Conservation (phyloP, 192 early-diverging fungal species). For the Coemansia sp. region DNA sequence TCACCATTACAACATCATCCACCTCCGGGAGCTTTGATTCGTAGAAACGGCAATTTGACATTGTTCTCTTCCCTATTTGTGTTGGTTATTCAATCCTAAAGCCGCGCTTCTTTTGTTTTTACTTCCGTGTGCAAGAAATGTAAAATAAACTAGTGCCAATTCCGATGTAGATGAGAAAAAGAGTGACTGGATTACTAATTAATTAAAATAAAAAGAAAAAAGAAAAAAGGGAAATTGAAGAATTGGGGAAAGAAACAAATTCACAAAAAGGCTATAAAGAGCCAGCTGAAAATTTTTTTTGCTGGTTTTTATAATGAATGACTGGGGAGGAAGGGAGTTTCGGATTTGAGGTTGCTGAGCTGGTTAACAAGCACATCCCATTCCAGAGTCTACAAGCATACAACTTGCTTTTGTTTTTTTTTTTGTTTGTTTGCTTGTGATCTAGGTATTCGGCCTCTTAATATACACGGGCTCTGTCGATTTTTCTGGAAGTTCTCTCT, state of each 20-base stretch:
- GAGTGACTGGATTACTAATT: background rate
- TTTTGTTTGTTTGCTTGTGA: too few species aligned
- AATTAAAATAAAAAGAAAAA: background rate
- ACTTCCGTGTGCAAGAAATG: background rate
- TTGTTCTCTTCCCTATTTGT: slow-evolving; percentile 6
- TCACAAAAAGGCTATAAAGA: background rate
- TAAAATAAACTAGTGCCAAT: slow-evolving; percentile 1
- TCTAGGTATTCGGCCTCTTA: too few species aligned
- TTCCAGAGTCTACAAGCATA: too few species aligned
- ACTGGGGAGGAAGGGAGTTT: background rate
- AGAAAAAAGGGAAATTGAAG: background rate
- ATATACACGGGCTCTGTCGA: too few species aligned
- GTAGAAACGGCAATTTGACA: slow-evolving; percentile 83
- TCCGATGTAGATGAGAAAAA: background rate
- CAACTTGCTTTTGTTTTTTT: too few species aligned
- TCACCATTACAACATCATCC: slow-evolving; percentile 96
- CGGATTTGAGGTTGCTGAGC: too few species aligned
- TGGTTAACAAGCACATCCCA: too few species aligned
- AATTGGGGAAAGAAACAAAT: background rate
- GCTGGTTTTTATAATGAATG: background rate
- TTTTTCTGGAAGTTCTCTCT: too few species aligned
- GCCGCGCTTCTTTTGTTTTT: background rate
- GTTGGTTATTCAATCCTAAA: background rate
- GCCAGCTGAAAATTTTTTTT: slow-evolving; percentile 1
- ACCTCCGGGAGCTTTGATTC: slow-evolving; percentile 90